Conservation (phyloP, 345 rosid genomes). For the Toxicodendron radicans region DNA sequence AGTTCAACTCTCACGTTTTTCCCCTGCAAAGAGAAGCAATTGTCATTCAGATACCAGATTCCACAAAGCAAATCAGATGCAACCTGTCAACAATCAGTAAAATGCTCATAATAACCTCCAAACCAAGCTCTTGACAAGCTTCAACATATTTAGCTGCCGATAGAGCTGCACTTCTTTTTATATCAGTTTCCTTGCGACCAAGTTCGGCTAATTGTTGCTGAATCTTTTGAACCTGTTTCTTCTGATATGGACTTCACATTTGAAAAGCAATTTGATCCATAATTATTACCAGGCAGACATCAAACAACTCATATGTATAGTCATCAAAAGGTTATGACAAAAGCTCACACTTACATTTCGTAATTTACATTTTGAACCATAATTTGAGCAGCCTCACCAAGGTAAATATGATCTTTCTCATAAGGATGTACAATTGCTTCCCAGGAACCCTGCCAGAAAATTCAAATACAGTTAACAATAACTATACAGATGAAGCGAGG, state of each 20-base stretch:
- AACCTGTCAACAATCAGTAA: constrained; percentile 17
- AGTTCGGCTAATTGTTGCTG: constrained; percentile 88
- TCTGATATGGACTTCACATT: constrained; percentile 79
- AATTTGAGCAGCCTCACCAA: constrained; percentile 94
- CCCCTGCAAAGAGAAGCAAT: constrained; percentile 51
- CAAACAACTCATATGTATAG: constrained; percentile 2
- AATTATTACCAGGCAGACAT: background rate
- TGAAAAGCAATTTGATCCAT: constrained; percentile 17
- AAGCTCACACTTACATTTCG: constrained; percentile 69
- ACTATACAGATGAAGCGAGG: background rate
- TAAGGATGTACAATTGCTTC: constrained; percentile 75
- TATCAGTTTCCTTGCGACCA: constrained; percentile 91
- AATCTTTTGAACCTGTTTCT: constrained; percentile 90
- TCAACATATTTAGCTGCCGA: constrained; percentile 86
- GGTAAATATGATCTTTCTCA: constrained; percentile 85
- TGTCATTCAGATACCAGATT: constrained; percentile 8
- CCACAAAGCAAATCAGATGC: constrained; percentile 15
- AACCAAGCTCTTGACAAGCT: constrained; percentile 95
- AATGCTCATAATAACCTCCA: constrained; percentile 55
- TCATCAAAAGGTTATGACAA: constrained; percentile 10
- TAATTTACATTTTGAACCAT: constrained; percentile 90
- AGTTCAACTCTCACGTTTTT: constrained; percentile 88
- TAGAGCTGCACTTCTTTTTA: constrained; percentile 74
- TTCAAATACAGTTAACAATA: background rate
- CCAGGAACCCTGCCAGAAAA: constrained; percentile 70